Evolutionary conservation across 768 basidiomycete genomes (phyloP), one percentile per base, ranked within the genome.

Genomic region (Saitozyma podzolica): DNA sequence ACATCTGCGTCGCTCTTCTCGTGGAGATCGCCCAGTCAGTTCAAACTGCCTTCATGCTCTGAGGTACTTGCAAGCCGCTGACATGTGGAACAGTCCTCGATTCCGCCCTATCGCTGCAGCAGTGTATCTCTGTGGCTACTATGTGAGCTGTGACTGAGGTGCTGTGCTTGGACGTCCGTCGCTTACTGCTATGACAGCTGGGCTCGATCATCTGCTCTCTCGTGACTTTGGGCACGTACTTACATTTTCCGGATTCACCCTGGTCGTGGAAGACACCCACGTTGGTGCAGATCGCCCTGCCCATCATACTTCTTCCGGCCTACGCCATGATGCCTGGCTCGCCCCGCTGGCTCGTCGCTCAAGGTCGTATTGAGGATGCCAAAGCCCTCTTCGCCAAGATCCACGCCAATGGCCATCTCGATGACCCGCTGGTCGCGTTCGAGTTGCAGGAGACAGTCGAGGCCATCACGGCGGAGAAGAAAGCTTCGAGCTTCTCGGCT

Each of bases 361-460:
- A 59, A 51, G 72, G 68, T 29, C 55, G 61, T 51, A 59, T 67
- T 39, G 61, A 66, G 19, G 59, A 70, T 14, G 70, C 72, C 9
- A 39, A 69, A 19, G 75, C 82, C 40, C 84, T 83, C n/a, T 83
- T 93, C 39, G 89, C 90, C 2, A 88, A 90, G 77, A 91, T 92
- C 79, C 91, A 48, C 14, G 89, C 89, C 42, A 86, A 89, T 66
- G 86, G 89, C 64, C 84, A 92, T 77, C 10, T 74, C 54, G 62
- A 82, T 20, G 85, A 87, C 68, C 83, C 86, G 7, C 63, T 78
- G 37, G 68, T 75, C 14, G 47, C 57, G 13, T 72, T 66, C 50
- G 77, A 78, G 57, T 62, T 59, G 29, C 20, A 66, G 62, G 90
- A 89, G 75, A 90, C 90, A 68, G 82, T 85, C 58, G 86, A 87